A percentile compares a stretch with the other conserved stretches of the same genome.
Evolutionary conservation across 305 asterid genomes (phyloP).

Genomic region (Rubia tinctorum): DNA sequence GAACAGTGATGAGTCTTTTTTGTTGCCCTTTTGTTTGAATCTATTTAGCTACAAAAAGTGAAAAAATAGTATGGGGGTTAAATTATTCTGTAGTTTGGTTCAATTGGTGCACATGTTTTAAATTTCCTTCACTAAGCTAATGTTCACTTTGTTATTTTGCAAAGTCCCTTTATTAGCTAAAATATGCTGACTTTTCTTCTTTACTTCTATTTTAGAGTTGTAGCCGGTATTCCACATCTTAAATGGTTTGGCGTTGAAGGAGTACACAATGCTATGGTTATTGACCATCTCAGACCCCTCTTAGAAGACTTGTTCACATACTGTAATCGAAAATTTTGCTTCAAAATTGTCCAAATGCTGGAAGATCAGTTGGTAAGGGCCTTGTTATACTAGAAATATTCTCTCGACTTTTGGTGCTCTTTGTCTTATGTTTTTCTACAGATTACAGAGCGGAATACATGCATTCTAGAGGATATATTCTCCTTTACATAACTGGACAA

Average conservation of each 20-base stretch:
- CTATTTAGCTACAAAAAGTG: too few species aligned
- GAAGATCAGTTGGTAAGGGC: slow-evolving; percentile 78
- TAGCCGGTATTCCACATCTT: slow-evolving; percentile 80
- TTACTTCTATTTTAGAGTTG: slow-evolving; percentile 14
- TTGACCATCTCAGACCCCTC: slow-evolving; percentile 87
- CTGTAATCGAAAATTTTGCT: slow-evolving; percentile 79
- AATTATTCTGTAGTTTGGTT: too few species aligned
- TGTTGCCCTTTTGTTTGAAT: too few species aligned
- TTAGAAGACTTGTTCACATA: slow-evolving; percentile 90
- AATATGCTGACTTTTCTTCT: slow-evolving; percentile 16
- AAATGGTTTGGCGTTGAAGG: slow-evolving; percentile 89
- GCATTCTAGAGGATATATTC: slow-evolving; percentile 96
- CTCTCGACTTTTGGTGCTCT: slow-evolving; percentile 12
- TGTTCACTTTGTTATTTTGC: too few species aligned
- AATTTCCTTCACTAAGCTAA: too few species aligned
- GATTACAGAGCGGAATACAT: slow-evolving; percentile 93
- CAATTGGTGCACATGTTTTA: too few species aligned
- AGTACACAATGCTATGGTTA: slow-evolving; percentile 78
- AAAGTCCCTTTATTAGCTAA: too few species aligned
- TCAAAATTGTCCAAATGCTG: slow-evolving; percentile 88
- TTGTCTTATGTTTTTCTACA: slow-evolving; percentile 20
- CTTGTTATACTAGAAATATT: slow-evolving; percentile 2
- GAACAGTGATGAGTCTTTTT: too few species aligned
- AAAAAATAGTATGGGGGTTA: too few species aligned
- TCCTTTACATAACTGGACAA: slow-evolving; percentile 97